Base-by-base conservation (phyloP, 1,284 basidiomycete genomes). In the Anthracocystis panici-leucophaei region DNA sequence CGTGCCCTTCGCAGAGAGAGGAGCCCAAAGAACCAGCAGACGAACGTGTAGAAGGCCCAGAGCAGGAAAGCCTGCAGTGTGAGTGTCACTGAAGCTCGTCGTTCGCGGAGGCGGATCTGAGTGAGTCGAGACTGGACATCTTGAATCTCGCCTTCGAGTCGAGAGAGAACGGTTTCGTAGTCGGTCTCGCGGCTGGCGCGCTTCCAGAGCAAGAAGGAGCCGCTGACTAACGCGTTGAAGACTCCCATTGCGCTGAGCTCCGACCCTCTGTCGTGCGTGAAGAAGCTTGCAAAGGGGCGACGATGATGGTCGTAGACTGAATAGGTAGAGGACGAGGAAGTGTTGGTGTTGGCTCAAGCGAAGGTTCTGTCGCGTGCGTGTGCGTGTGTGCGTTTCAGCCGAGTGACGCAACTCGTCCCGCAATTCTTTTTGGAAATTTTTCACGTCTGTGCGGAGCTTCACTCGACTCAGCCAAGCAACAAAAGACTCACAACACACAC, bases 51-150 rank as follows among this genome's bases (percentile, higher is more conserved):
- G 20, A 90, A 84, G 31, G 90, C 89, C 95, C 95, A 98, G 40
- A 89, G 85, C 0, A 91, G 89, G 72, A 96, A 86, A 0, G 93
- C 91, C 83, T 94, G 96, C 6, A 94, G 85, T 0, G 95, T 95
- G 51, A 93, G 90, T 31, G 92, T 87, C 49, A 95, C 88, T 12
- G 91, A 92, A 3, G 93, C 89, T 2, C 95, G 89, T 41, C 94
- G 89, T 85, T 97, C 92, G 25, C 95, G 90, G 52, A 93, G 87
- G 11, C 93, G 90, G 79, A 98, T 93, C 83, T 95, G 94, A 1
- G 93, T 91, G 9, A 99, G 90, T 65, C 91, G 89, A 38, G 90
- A 89, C 85, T 96, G 92, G 25, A 87, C 86, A 16, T 85, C 83
- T 31, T 83, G 79, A 70, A 89, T 88, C 29, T 88, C 86, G 21